phyloP scores from a whole-genome alignment of 805 yeast species.

The Wickerhamiella siamensis region DNA sequence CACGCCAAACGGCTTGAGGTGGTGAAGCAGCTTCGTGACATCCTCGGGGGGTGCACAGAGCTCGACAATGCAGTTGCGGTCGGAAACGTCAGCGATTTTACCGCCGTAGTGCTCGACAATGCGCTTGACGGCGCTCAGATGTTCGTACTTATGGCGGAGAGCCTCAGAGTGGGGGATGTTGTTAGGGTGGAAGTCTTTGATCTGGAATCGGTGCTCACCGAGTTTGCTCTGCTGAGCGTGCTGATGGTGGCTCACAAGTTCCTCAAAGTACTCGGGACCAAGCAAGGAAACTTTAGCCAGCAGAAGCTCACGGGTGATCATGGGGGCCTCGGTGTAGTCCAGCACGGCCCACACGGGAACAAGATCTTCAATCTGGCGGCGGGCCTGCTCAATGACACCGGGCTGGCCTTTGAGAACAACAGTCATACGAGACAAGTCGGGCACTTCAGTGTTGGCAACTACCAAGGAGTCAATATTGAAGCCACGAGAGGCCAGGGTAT shows the following conservation, averaged over 20 bases:
- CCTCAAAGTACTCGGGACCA: conserved; percentile 98
- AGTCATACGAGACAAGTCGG: conserved; percentile 92
- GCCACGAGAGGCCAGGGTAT: conserved; percentile 94
- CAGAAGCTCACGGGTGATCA: conserved; percentile 79
- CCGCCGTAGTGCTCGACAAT: conserved; percentile 86
- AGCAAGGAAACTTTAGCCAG: conserved; percentile 82
- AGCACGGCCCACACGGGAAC: conserved; percentile 97
- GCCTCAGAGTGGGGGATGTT: conserved; percentile 85
- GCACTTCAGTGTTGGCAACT: conserved; percentile 91
- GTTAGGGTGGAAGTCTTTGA: conserved; percentile 61
- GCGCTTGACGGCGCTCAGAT: conserved; percentile 68
- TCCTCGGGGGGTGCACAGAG: conserved; percentile 87
- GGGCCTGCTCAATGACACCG: conserved; percentile 92
- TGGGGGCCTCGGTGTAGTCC: conserved; percentile 82
- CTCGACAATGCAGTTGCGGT: conserved; percentile 87
- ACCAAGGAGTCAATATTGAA: conserved; percentile 96
- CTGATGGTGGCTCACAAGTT: conserved; percentile 72
- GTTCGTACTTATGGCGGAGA: conserved; percentile 82
- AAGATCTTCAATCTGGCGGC: conserved; percentile 93
- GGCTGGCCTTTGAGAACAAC: conserved; percentile 89
- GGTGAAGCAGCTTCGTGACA: conserved; percentile 69
- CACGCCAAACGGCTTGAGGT: conserved; percentile 90
- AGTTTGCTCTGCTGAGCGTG: conserved; percentile 26
- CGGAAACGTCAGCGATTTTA: conserved; percentile 78
- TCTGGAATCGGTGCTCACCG: conserved; percentile 23